Base-by-base conservation (phyloP, 441 rosid species). In the Populus hybrid region DNA sequence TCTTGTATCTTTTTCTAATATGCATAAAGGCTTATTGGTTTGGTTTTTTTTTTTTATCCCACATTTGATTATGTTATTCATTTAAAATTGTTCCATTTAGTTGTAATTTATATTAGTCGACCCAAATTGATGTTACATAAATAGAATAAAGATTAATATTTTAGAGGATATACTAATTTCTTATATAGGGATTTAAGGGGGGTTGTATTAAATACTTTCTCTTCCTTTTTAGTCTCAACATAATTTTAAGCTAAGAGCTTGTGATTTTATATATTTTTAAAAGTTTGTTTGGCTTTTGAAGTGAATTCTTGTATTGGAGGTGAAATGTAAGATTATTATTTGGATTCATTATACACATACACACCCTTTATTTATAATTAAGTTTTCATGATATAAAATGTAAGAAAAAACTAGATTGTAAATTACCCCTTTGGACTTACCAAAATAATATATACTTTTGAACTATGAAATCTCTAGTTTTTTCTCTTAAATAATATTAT, bases 261-360 rank as follows among this genome's bases (percentile, higher is more conserved):
- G 24, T 1, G 1, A 0, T 24, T 24, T 0, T 24, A 24, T 24
- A 24, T 1, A 24, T 24, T 24, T 24, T 24, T 24, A 24, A 38
- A 14, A 69, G 3, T 32, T 61, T 78, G 36, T 78, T 75, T 46
- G 73, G 81, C 35, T 32, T 78, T 75, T 66, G 42, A 53, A 64
- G 42, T 73, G 64, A 75, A 75, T 76, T 34, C 64, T n/a, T 50
- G 6, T n/a, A 14, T 36, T n/a, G 5, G 21, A 36, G 71, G 36
- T 78, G 69, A 63, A 4, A 40, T 10, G 46, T 40, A 40, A 40
- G 1, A 40, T 40, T 10, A 40, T 40, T 40, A 40, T 40, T 40
- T 40, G 4, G 4, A 40, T 10, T 40, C 46, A 40, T 40, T 1
- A 40, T 12, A 40, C 14, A 40, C 0, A 38, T 10, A 3, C 12